These are phyloP conservation scores for Claviceps citrina DNA, from an alignment of 2,329 filamentous ascomycete species.

Conservation along the genomic window DNA sequence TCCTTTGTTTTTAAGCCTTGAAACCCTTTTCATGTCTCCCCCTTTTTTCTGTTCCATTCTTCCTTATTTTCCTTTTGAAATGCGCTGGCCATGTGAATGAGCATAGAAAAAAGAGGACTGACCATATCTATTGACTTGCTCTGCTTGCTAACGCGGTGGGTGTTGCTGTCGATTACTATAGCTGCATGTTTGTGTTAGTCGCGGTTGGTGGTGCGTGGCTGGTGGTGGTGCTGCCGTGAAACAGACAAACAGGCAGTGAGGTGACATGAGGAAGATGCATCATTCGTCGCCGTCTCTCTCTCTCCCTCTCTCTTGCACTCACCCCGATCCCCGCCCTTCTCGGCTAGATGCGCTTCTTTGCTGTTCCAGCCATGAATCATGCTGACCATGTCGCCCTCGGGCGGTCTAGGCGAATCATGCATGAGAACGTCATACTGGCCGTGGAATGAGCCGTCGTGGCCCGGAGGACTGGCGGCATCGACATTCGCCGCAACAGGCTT, in stretches of 20 bases:
- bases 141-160: conserved; percentile 17
- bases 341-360: conserved; percentile 21
- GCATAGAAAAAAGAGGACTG: conserved; percentile 5
- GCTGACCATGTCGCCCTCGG: conserved; percentile 17
- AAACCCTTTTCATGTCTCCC: too few relatives aligned
- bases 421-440: conserved; percentile 19
- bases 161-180: conserved; percentile 21
- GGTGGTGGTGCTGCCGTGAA: too few relatives aligned
- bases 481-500: conserved; percentile 14
- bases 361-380: conserved; percentile 26
- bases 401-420: conserved; percentile 13
- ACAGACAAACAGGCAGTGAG: too few relatives aligned
- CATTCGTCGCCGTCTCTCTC: too few relatives aligned
- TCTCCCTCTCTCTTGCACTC: conserved; percentile 7
- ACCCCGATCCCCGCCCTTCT: conserved; percentile 18
- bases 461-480: conserved; percentile 12
- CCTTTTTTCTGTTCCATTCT: not conserved
- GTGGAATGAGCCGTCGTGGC: conserved; percentile 18
- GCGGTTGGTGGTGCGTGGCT: not conserved
- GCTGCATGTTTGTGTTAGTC: not conserved
- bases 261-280: too few relatives aligned
- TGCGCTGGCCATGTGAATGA: too few relatives aligned
- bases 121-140: conserved; percentile 20
- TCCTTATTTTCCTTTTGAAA: not conserved
- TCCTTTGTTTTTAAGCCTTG: not conserved